Percentiles rank a stretch among this genome's conserved stretches.
phyloP scores from a whole-genome alignment of 108 stramenopile genomes.

The Stephanodiscus minutulus region DNA sequence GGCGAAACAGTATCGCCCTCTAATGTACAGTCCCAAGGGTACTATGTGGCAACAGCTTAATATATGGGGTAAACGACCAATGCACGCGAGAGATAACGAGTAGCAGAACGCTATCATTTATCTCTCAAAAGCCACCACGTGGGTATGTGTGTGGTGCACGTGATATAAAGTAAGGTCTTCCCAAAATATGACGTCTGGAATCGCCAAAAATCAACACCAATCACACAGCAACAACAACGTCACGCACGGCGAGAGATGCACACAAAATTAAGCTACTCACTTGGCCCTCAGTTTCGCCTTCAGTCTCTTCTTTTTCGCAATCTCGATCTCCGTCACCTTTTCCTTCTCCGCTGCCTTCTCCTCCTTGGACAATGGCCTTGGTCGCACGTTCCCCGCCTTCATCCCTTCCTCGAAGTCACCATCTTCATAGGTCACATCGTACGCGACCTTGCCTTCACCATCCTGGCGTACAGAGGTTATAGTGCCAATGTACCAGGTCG shows the following conservation, averaged over 20 bases:
- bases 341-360: constrained; percentile 56
- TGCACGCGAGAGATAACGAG: constrained; percentile 44
- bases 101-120: constrained; percentile 55
- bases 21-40: constrained; percentile 49
- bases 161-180: constrained; percentile 20
- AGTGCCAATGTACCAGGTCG: constrained; percentile 74
- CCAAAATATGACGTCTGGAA: constrained; percentile 13
- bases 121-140: constrained; percentile 41
- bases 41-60: constrained; percentile 73
- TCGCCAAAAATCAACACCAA: constrained; percentile 45
- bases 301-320: constrained; percentile 60
- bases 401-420: constrained; percentile 88
- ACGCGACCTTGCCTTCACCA: constrained; percentile 51
- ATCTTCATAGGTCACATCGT: constrained; percentile 86
- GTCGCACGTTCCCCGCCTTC: constrained; percentile 62
- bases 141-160: constrained; percentile 25
- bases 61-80: constrained; percentile 38
- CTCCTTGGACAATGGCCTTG: constrained; percentile 45
- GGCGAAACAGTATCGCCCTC: background rate
- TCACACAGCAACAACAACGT: constrained; percentile 21
- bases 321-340: constrained; percentile 34
- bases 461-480: constrained; percentile 52
- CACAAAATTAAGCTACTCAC: constrained; percentile 50
- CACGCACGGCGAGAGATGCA: background rate
- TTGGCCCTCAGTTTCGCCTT: constrained; percentile 77